Evolutionary conservation across 176 grass and related monocot genomes (phyloP), one percentile per base, ranked within the genome.

Genomic region (Coix lacrymajobi): DNA sequence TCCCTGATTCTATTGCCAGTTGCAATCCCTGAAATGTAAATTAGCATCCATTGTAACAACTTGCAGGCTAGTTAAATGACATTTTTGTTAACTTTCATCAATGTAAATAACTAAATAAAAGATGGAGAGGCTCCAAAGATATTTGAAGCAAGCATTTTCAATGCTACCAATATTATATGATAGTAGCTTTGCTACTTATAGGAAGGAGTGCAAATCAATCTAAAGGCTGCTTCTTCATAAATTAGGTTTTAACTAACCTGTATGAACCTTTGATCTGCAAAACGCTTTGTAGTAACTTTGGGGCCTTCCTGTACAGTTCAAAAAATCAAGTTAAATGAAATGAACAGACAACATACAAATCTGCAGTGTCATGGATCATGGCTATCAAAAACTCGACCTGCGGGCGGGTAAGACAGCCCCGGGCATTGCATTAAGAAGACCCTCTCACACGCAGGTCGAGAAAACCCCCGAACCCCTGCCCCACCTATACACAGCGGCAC

Each of bases 11-110:
- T 86, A 89, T 89, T 4, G 77, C 86, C 46, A 89, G 83, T 79
- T 92, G 87, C 80, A 92, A 88, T 30, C 90, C 90, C 90, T 92
- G 79, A 39, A 86, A 83, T 36, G 25, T 37, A 75, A 69, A 61
- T 45, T 14, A 73, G 33, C 84, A 84, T 24, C 46, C 49, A 74
- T 9, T 72, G 36, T 80, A 34, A 40, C 8, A 75, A 56, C 68
- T 78, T 43, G 14, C 34, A 70, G 11, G 11, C 25, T 39, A 67
- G 25, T 81, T 65, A 29, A 17, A 29, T 26, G 51, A 10, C 22
- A 67, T 79, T 7, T 79, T 20, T 74, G 44, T 79, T 15, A 25
- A 43, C 22, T 70, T 70, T 70, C 45, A 37, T 44, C 6, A 58
- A 2, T 62, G 28, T 11, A 75, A 81, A 37, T 22, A 24, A 56